phyloP scores from a whole-genome alignment of 2,329 filamentous ascomycete species.

The Ascochyta lentis region DNA sequence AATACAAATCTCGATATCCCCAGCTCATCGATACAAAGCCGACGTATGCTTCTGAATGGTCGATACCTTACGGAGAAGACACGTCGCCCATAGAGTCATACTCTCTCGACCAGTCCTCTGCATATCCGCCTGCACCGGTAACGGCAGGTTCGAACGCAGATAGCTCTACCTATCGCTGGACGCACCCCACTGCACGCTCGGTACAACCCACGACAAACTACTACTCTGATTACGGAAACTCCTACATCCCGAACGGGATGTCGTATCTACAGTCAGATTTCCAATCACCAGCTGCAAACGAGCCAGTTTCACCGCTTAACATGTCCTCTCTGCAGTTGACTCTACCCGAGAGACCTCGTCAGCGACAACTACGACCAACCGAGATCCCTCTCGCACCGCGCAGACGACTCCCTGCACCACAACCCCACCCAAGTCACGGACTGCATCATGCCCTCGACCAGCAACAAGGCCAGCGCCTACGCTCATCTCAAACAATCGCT shows the following conservation, averaged over 20 bases:
- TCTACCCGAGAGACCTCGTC: constrained; percentile 35
- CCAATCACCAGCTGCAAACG: constrained; percentile 17
- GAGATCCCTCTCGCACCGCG: constrained; percentile 27
- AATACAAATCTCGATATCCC: constrained; percentile 1
- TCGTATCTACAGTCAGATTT: constrained; percentile 27
- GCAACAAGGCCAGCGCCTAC: constrained; percentile 41
- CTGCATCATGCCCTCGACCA: constrained; percentile 40
- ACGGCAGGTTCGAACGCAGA: constrained; percentile 22
- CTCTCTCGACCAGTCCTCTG: constrained; percentile 26
- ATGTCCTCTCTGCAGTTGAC: constrained; percentile 40
- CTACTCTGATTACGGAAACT: constrained; percentile 33
- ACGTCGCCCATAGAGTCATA: constrained; percentile 41
- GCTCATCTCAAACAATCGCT: constrained; percentile 31
- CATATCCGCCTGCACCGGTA: constrained; percentile 30
- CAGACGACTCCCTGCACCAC: constrained; percentile 44
- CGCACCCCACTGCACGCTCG: constrained; percentile 18
- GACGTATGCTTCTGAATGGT: constrained; percentile 30
- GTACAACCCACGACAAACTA: constrained; percentile 12
- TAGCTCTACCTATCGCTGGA: constrained; percentile 30
- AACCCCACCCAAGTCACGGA: constrained; percentile 33
- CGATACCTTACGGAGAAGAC: constrained; percentile 34
- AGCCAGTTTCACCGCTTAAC: constrained; percentile 37
- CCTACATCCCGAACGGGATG: constrained; percentile 22
- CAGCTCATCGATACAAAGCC: constrained; percentile 29
- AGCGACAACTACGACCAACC: constrained; percentile 19